Conservation (phyloP, 768 basidiomycete genomes). For the Pleurotus eryngii region DNA sequence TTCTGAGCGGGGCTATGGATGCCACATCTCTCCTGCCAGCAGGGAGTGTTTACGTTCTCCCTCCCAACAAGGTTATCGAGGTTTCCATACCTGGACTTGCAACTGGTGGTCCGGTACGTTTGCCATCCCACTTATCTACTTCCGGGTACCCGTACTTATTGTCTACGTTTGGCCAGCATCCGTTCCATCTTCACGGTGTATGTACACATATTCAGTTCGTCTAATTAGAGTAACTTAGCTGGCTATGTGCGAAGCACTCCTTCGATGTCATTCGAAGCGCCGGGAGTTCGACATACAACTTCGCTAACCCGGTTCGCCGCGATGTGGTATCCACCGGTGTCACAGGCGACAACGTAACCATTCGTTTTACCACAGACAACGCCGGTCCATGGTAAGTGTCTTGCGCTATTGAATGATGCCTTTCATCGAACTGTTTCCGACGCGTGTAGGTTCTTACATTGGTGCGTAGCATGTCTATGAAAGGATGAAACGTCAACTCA, state of each 20-base stretch:
- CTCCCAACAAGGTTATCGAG: constrained; percentile 44
- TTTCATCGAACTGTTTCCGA: neutral
- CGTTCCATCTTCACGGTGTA: constrained; percentile 43
- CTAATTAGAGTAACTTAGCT: neutral
- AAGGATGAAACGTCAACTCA: neutral
- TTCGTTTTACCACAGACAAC: constrained; percentile 51
- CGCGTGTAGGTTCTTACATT: neutral
- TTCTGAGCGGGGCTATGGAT: constrained; percentile 34
- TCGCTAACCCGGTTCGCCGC: constrained; percentile 33
- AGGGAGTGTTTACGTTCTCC: constrained; percentile 40
- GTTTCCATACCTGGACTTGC: constrained; percentile 40
- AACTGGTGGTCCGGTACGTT: constrained; percentile 30
- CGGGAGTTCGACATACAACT: constrained; percentile 34
- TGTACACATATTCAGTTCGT: neutral
- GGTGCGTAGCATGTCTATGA: neutral
- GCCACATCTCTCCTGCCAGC: constrained; percentile 32
- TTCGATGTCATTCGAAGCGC: constrained; percentile 40
- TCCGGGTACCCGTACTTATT: neutral
- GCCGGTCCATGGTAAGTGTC: constrained; percentile 42
- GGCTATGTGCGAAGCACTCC: constrained; percentile 21
- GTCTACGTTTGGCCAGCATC: constrained; percentile 23
- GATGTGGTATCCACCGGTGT: constrained; percentile 33
- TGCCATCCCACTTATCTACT: neutral
- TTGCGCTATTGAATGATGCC: neutral
- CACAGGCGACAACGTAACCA: constrained; percentile 34